Base-by-base conservation (phyloP, 2,329 filamentous ascomycete genomes). In the Talaromyces marneffei region DNA sequence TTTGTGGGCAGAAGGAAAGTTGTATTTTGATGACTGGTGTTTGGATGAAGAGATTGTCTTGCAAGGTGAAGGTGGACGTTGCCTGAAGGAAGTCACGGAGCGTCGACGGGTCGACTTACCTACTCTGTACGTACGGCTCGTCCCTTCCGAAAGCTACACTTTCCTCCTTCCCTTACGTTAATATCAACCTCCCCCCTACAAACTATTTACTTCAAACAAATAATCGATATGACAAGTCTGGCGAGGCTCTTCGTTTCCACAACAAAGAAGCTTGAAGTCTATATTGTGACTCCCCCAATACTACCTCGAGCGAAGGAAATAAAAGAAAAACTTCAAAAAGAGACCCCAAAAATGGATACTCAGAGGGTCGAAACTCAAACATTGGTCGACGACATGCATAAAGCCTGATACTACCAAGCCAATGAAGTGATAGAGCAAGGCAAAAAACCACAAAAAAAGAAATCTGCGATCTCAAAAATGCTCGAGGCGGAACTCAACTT, bases 141-240 rank as follows among this genome's bases (percentile, higher is more conserved):
- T 57, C 54, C 59, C 59, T 61, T 57, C 59, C 53, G 59, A 56
- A 56, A 60, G 52, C 29, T 58, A 44, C 55, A 31, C 29, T 35
- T n/a, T 16, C 29, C 29, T 39, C 53, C 33, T 40, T 56, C 37
- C 20, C 55, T 57, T 46, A 50, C 40, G 31, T 48, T 58, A 35
- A 50, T 20, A 10, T 35, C 42, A 50, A 50, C 42, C 42, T 58
- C 42, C n/a, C 48, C 20, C 29, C 48, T 52, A 52, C 29, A 52
- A 44, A 50, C 42, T 50, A 58, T 50, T 58, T 50, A 23, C 23
- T 25, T 14, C 29, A 29, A 52, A n/a, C 29, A 33, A 52, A 52
- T 35, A 52, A 42, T 58, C 23, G 31, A 58, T 58, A n/a, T 58
- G 56, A 58, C 42, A 25, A 57, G 55, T 57, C 55, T 31, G n/a